These are phyloP conservation scores for Salmacisia buchloeana DNA, from an alignment of 1,284 basidiomycete genomes.

Conservation along the genomic window DNA sequence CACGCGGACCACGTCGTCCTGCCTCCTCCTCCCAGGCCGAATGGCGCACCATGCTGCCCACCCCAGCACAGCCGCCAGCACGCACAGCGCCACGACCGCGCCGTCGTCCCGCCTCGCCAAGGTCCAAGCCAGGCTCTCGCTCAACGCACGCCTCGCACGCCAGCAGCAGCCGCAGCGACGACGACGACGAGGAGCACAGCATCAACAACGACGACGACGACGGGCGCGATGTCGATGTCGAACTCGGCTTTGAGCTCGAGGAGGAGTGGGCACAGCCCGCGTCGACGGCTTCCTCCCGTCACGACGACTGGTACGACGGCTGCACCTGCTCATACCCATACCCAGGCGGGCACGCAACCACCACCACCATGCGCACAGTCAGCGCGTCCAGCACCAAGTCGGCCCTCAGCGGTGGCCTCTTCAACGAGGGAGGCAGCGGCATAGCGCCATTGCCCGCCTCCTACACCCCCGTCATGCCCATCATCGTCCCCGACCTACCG, in stretches of 20 bases:
- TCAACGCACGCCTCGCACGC: no score
- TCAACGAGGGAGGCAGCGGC: background rate
- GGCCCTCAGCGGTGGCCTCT: no score
- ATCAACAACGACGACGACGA: background rate
- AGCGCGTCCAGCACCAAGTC: background rate
- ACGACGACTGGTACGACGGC: background rate
- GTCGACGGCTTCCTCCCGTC: background rate
- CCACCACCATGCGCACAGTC: background rate
- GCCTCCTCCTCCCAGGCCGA: no score
- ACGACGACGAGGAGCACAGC: background rate
- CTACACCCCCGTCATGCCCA: background rate
- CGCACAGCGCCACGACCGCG: no score
- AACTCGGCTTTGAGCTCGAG: constrained; percentile 1
- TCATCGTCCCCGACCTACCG: constrained; percentile 1
- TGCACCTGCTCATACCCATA: background rate
- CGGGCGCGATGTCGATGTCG: background rate
- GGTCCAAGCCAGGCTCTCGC: no score
- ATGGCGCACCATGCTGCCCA: no score
- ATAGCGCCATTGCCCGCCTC: background rate
- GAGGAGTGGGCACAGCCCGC: background rate
- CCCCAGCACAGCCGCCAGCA: no score
- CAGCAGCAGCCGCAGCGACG: no score
- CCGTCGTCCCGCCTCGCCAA: no score
- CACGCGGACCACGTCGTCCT: no score
- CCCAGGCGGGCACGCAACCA: background rate